phyloP scores from a whole-genome alignment of 805 yeast species.

The Zygosaccharomyces bailii region DNA sequence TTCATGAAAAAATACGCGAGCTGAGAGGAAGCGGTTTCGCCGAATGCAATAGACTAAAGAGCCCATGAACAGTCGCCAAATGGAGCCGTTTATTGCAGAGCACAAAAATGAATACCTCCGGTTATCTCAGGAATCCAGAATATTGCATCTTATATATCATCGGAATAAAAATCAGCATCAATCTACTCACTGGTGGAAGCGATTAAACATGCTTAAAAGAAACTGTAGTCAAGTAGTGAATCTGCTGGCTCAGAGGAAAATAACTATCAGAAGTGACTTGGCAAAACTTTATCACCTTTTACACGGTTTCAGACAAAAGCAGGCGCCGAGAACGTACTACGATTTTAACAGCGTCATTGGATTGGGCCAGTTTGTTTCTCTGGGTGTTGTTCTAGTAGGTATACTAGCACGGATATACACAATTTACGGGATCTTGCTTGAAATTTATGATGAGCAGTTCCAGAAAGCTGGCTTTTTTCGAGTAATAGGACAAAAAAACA shows the following conservation, averaged over 20 bases:
- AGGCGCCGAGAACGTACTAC: constrained; percentile 50
- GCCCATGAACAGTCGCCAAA: constrained; percentile 12
- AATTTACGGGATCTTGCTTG: constrained; percentile 20
- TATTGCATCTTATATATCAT: constrained; percentile 63
- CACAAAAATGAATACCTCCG: constrained; percentile 4
- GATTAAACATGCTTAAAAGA: constrained; percentile 61
- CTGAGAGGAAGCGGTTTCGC: neutral
- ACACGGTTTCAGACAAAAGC: constrained; percentile 35
- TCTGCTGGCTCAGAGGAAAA: constrained; percentile 35
- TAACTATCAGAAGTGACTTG: constrained; percentile 13
- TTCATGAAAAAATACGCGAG: constrained; percentile 3
- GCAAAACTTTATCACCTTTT: constrained; percentile 16
- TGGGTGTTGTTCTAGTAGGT: constrained; percentile 71
- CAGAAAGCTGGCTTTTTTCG: constrained; percentile 19
- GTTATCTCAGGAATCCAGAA: constrained; percentile 48
- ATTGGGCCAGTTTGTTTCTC: constrained; percentile 69
- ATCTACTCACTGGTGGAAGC: constrained; percentile 72
- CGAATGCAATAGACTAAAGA: no score
- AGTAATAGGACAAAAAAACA: neutral
- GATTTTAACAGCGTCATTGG: constrained; percentile 66
- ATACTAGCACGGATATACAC: constrained; percentile 44
- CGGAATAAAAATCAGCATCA: constrained; percentile 76
- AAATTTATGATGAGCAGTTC: constrained; percentile 19
- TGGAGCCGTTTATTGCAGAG: neutral
- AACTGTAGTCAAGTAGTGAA: constrained; percentile 24